phyloP scores from a whole-genome alignment of 495 filamentous ascomycete genomes.

The Durotheca rogersii region DNA sequence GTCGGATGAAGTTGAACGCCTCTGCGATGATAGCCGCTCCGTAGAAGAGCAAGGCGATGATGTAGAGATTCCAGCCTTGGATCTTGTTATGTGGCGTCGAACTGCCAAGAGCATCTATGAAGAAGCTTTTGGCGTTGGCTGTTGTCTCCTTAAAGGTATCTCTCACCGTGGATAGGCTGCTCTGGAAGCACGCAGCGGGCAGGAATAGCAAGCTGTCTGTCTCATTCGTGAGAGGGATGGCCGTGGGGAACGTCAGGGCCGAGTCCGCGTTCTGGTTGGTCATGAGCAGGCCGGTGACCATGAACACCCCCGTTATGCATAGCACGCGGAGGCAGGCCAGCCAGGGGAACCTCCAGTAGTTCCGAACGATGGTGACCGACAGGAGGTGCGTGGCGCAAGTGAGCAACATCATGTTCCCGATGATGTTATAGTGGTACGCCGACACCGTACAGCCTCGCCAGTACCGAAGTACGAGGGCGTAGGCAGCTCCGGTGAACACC shows the following conservation, averaged over 20 bases:
- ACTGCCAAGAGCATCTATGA: conserved; percentile 3
- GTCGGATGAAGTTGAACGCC: conserved; percentile 23
- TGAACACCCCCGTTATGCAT: conserved; percentile 26
- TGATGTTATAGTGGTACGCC: conserved; percentile 45
- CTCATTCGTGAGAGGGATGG: conserved; percentile 16
- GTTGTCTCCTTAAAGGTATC: conserved; percentile 8
- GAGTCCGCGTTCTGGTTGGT: conserved; percentile 30
- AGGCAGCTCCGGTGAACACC: conserved; percentile 42
- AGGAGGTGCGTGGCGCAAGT: conserved; percentile 43
- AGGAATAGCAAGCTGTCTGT: conserved; percentile 32
- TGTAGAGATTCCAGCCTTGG: conserved; percentile 34
- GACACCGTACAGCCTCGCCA: conserved; percentile 39
- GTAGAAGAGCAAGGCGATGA: conserved; percentile 35
- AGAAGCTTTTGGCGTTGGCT: conserved; percentile 13
- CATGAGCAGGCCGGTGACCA: conserved; percentile 34
- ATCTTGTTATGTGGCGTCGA: conserved; percentile 29
- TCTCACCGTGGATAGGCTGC: not conserved
- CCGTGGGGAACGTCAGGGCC: conserved; percentile 27
- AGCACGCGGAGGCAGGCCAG: conserved; percentile 32
- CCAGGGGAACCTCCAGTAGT: conserved; percentile 38
- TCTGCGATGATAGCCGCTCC: conserved; percentile 28
- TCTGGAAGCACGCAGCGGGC: conserved; percentile 39
- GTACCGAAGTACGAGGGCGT: conserved; percentile 39
- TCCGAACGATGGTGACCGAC: conserved; percentile 36
- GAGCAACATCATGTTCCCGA: conserved; percentile 42